Percentiles rank a stretch among this genome's conserved stretches.
Conservation (phyloP, 805 yeast species). For the Saccharomycopsis fermentans region DNA sequence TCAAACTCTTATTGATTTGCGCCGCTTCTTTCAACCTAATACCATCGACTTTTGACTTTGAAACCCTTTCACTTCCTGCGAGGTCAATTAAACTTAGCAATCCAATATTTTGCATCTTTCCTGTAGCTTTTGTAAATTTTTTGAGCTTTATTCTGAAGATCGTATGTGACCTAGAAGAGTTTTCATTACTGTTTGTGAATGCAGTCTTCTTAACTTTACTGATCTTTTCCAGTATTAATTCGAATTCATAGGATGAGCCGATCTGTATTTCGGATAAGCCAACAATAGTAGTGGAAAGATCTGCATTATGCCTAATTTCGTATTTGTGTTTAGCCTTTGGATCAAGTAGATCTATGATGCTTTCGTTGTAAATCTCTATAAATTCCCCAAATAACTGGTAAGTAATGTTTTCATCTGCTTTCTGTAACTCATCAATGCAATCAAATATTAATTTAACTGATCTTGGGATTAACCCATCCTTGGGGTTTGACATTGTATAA, state of each 20-base stretch:
- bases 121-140: constrained; percentile 44
- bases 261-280: constrained; percentile 46
- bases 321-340: constrained; percentile 29
- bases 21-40: constrained; percentile 79
- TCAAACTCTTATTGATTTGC: constrained; percentile 77
- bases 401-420: constrained; percentile 44
- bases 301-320: constrained; percentile 62
- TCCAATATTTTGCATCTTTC: constrained; percentile 39
- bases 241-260: constrained; percentile 38
- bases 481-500: constrained; percentile 66
- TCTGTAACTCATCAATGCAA: constrained; percentile 35
- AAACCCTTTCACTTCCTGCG: constrained; percentile 87
- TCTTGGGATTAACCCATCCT: constrained; percentile 73
- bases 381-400: constrained; percentile 62
- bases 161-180: constrained; percentile 88
- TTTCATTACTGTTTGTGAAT: constrained; percentile 66
- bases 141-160: constrained; percentile 55
- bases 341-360: constrained; percentile 55
- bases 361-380: constrained; percentile 84
- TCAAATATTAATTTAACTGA: constrained; percentile 64
- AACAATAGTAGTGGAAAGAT: constrained; percentile 47
- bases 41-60: constrained; percentile 68
- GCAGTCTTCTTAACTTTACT: constrained; percentile 63
- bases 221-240: constrained; percentile 42
- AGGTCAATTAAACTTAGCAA: constrained; percentile 74